Evolutionary conservation across 768 basidiomycete genomes (phyloP).

Genomic region (Lentinula guzmanii): DNA sequence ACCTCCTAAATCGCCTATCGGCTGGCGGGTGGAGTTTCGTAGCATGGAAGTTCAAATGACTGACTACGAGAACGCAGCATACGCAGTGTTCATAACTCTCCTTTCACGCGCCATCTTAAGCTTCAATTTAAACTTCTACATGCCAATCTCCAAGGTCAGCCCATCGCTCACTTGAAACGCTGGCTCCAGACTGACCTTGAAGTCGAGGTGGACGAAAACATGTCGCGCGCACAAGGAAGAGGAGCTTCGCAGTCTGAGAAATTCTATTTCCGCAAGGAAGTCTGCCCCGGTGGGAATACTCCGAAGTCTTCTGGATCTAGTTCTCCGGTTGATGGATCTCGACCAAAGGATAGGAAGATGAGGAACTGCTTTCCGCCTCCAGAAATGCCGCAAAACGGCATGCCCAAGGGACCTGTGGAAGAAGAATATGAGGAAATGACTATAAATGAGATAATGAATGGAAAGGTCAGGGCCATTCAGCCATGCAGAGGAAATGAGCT

Average conservation of each 20-base stretch:
- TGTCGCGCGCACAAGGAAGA: conserved; percentile 82
- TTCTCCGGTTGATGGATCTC: conserved; percentile 31
- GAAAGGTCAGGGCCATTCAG: conserved; percentile 51
- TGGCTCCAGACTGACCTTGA: not conserved
- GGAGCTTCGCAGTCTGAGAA: conserved; percentile 68
- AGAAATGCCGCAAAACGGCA: conserved; percentile 45
- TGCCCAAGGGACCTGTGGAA: conserved; percentile 41
- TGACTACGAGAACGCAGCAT: conserved; percentile 98
- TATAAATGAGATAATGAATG: conserved; percentile 88
- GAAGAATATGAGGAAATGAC: conserved; percentile 93
- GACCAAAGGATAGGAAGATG: conserved; percentile 57
- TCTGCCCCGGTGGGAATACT: conserved; percentile 55
- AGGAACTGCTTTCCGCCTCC: conserved; percentile 66
- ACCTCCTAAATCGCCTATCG: conserved; percentile 85
- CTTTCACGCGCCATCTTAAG: conserved; percentile 89
- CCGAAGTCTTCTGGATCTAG: conserved; percentile 31
- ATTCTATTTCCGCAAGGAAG: conserved; percentile 87
- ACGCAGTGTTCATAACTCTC: conserved; percentile 90
- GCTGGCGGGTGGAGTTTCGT: conserved; percentile 98
- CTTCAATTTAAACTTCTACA: conserved; percentile 90
- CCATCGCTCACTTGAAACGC: not conserved
- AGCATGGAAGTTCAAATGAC: conserved; percentile 99
- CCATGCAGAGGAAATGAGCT: not conserved
- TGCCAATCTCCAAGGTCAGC: conserved; percentile 90
- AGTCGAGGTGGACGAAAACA: conserved; percentile 90